Evolutionary conservation across 257 asterid genomes (phyloP).

Genomic region (Eustoma russellianum): DNA sequence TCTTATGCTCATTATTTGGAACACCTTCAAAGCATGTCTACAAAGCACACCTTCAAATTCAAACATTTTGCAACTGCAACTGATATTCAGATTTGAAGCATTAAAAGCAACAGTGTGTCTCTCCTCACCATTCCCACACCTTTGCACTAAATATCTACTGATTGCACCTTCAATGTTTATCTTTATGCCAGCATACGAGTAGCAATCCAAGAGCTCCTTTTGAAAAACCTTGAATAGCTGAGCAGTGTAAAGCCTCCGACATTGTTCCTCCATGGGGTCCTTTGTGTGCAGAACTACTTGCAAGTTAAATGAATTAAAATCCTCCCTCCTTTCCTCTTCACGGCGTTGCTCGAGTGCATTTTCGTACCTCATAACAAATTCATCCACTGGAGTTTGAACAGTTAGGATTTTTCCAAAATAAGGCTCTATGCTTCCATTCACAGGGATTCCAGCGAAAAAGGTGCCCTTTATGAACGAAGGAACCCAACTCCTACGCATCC

Average conservation of each 20-base stretch:
- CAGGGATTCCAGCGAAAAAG: slow-evolving; percentile 85
- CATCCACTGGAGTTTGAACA: slow-evolving; percentile 49
- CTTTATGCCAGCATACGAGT: slow-evolving; percentile 68
- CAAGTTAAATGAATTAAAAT: slow-evolving; percentile 63
- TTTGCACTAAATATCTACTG: slow-evolving; percentile 78
- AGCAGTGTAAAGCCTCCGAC: slow-evolving; percentile 71
- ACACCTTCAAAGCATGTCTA: slow-evolving; percentile 77
- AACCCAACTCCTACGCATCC: slow-evolving; percentile 78
- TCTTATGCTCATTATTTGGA: slow-evolving; percentile 75
- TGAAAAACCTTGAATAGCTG: slow-evolving; percentile 79
- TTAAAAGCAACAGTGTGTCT: slow-evolving; percentile 88
- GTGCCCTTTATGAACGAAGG: slow-evolving; percentile 61
- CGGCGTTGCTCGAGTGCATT: slow-evolving; percentile 67
- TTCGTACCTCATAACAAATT: slow-evolving; percentile 59
- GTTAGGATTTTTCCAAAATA: slow-evolving; percentile 56
- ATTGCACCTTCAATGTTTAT: slow-evolving; percentile 81
- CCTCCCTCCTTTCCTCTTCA: slow-evolving; percentile 84
- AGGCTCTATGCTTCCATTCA: slow-evolving; percentile 67
- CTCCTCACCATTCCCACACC: slow-evolving; percentile 66
- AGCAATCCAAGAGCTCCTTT: slow-evolving; percentile 87
- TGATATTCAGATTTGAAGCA: slow-evolving; percentile 67
- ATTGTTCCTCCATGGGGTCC: slow-evolving; percentile 94
- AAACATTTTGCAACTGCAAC: slow-evolving; percentile 87
- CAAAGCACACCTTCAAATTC: slow-evolving; percentile 91
- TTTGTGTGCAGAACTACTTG: slow-evolving; percentile 73